Base-by-base conservation (phyloP, 1,284 basidiomycete species). In the Ceratorhiza oryzae-sativae region DNA sequence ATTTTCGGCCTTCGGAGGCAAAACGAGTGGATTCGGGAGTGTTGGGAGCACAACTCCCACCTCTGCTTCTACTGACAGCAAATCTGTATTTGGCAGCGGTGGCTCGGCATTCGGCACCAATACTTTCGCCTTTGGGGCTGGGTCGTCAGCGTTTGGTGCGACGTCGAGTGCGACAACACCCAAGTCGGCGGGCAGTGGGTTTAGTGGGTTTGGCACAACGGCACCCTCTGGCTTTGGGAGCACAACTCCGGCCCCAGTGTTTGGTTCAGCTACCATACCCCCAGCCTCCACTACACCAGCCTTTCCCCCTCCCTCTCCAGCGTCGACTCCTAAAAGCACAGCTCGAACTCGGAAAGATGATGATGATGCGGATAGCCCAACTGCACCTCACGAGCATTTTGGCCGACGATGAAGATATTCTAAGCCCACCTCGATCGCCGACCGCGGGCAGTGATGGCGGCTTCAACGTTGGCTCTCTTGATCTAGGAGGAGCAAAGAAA, bases 361-460 rank as follows among this genome's bases (percentile, higher is more conserved):
- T n/a, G 48, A 25, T 34, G 48, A 49, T 27, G 13, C 6, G 3
- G 60, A 48, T 13, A 48, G 60, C 32, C 41, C 42, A 13, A 34
- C 36, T 27, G 42, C 42, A 2, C 5, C 42, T 3, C 10, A 23
- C 13, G 9, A 1, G 42, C 8, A 15, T 25, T n/a, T 12, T 15
- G 2, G 45, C 18, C 45, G 60, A 62, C 36, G 58, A 58, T 39
- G 58, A 58, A 13, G 34, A 62, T 9, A 42, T 42, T 32, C 1
- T 62, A 18, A 51, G 46, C 48, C 62, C 62, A 18, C 62, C 62
- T 8, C 41, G 32, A 2, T 65, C 62, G n/a, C 62, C 62, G 34
- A 32, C 30, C 32, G 48, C 30, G 9, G n/a, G 36, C 20, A 51
- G 46, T 25, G 62, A 65, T 25, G n/a, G 32, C 13, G 62, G 62